Percentiles rank a stretch among this genome's conserved stretches.
These are phyloP conservation scores for Entoloma clypeatum DNA, from an alignment of 1,284 basidiomycete genomes.

Conservation along the genomic window DNA sequence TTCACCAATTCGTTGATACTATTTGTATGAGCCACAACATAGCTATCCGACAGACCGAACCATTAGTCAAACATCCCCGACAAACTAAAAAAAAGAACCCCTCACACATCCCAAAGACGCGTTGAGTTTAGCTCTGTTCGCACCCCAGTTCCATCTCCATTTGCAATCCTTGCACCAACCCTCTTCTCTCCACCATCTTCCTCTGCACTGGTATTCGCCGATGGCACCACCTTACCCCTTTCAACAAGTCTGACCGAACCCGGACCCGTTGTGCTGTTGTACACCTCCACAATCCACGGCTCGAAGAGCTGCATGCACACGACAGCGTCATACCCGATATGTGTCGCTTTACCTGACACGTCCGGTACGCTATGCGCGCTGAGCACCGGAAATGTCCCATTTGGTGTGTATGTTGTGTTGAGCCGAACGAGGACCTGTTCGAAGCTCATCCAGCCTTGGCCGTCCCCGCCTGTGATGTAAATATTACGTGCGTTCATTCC, in stretches of 20 bases:
- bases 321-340: slow-evolving; percentile 38
- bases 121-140: slow-evolving; percentile 29
- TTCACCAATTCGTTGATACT: slow-evolving; percentile 38
- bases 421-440: slow-evolving; percentile 38
- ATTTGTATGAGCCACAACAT: slow-evolving; percentile 34
- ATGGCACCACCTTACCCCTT: slow-evolving; percentile 23
- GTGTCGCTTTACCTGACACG: slow-evolving; percentile 24
- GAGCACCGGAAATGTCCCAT: slow-evolving; percentile 31
- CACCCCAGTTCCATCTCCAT: too few relatives aligned
- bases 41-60: slow-evolving; percentile 15
- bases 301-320: slow-evolving; percentile 40
- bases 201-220: too few relatives aligned
- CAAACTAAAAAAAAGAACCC: slow-evolving; percentile 1
- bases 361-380: slow-evolving; percentile 24
- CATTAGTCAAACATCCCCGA: background rate
- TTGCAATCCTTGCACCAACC: too few relatives aligned
- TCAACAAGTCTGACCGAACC: slow-evolving; percentile 28
- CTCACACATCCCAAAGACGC: slow-evolving; percentile 24
- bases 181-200: too few relatives aligned
- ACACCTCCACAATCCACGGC: slow-evolving; percentile 40
- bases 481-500: background rate
- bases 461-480: slow-evolving; percentile 23
- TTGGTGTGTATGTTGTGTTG: slow-evolving; percentile 35
- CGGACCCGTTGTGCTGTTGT: slow-evolving; percentile 33
- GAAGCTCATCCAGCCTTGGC: slow-evolving; percentile 33